Conservation (phyloP, 306 rosid genomes). For the Oemleria cerasiformis region DNA sequence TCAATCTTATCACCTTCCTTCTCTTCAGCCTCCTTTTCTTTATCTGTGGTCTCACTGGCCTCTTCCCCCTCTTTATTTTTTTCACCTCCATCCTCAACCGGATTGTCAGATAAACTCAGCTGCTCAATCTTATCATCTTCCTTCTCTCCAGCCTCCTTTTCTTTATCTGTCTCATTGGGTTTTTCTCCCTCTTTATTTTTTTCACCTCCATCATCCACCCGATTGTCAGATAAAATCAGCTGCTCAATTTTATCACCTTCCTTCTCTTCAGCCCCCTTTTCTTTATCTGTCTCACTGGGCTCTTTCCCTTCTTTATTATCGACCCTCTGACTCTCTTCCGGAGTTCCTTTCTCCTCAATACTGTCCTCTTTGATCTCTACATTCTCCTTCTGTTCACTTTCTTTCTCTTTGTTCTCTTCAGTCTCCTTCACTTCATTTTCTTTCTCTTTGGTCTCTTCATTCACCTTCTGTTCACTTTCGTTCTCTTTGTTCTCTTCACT, state of each 20-base stretch:
- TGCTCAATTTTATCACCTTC: constrained; percentile 45
- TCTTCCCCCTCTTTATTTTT: constrained; percentile 40
- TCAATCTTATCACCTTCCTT: constrained; percentile 43
- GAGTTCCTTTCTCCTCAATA: constrained; percentile 10
- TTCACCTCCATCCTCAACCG: constrained; percentile 54
- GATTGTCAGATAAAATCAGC: constrained; percentile 43
- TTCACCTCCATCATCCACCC: constrained; percentile 53
- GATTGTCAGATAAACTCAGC: constrained; percentile 43
- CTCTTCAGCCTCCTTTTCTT: constrained; percentile 36
- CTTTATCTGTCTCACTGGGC: constrained; percentile 26
- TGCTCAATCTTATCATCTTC: constrained; percentile 47
- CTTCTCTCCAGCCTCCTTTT: constrained; percentile 35
- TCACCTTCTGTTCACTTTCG: constrained; percentile 11
- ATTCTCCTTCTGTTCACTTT: constrained; percentile 9
- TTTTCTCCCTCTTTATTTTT: constrained; percentile 40
- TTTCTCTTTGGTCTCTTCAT: constrained; percentile 23
- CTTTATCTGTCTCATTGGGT: constrained; percentile 23
- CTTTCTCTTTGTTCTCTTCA: constrained; percentile 19
- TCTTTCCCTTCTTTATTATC: constrained; percentile 45
- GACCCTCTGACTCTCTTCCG: constrained; percentile 15
- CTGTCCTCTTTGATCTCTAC: constrained; percentile 15
- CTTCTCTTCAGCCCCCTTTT: constrained; percentile 36
- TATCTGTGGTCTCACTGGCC: constrained; percentile 23
- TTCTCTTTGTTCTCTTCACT: constrained; percentile 9
- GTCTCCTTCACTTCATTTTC: constrained; percentile 22